Base-by-base conservation (phyloP, 2,329 filamentous ascomycete genomes). In the Blastomyces parvus region DNA sequence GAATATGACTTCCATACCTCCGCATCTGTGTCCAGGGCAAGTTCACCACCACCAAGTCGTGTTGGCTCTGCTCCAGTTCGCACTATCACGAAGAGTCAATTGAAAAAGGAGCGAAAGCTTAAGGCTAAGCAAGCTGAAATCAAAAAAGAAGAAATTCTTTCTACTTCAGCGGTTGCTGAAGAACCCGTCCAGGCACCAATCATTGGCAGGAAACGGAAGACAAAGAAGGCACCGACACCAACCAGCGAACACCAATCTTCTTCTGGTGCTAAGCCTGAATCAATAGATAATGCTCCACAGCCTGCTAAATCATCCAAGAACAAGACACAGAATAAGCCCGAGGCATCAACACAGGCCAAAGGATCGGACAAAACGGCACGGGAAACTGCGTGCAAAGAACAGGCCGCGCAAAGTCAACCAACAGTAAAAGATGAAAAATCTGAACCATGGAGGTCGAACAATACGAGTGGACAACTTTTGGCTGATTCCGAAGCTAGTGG, bases 131-230 rank as follows among this genome's bases (percentile, higher is more conserved):
- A 79, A 50, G 74, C 73, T 0, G 78, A 80, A 63, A 72, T 73
- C 14, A 74, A 79, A 70, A 77, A 78, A 59, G 72, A 76, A 6
- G 79, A 80, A 60, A 69, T 73, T 63, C 63, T 65, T 11, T 63
- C 66, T n/a, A 65, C 63, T 19, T 71, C 71, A 9, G 40, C 70
- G 4, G 63, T 70, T 3, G 70, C 74, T 9, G 82, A 85, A 66
- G 84, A 85, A 66, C 73, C 78, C 33, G 77, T 83, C 5, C 82
- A 84, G 67, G 85, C 83, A 55, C 85, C 85, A 0, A 86, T 88
- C 53, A 74, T 86, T 63, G 84, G 84, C 27, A 78, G 85, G 52
- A 86, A 87, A 74, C 85, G 86, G 69, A 87, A 82, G 67, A 78
- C 79, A 30, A 81, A 80, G 72, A 81, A 80, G 66, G 70, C 78